phyloP scores from a whole-genome alignment of 148 eudicot species.

The Cornus kousa region DNA sequence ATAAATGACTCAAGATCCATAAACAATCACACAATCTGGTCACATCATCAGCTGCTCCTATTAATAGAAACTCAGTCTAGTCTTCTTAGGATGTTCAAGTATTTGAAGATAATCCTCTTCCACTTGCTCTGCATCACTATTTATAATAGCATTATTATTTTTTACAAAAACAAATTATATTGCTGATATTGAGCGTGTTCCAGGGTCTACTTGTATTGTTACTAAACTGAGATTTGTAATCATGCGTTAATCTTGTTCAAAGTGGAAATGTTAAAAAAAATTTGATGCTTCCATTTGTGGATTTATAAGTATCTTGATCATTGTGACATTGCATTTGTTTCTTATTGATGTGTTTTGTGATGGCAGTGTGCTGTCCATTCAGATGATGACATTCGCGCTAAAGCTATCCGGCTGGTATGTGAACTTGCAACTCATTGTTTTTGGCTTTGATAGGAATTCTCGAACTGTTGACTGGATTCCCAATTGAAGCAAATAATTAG shows the following conservation, averaged over 20 bases:
- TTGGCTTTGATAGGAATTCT: not conserved
- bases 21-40: too few relatives aligned
- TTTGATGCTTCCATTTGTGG: not conserved
- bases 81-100: too few relatives aligned
- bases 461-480: not conserved
- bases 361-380: conserved; percentile 88
- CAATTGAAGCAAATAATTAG: not conserved
- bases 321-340: conserved; percentile 9
- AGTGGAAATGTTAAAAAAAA: not conserved
- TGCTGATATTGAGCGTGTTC: too few relatives aligned
- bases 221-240: too few relatives aligned
- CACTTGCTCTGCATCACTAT: not conserved
- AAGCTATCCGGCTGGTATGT: conserved; percentile 92
- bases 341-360: conserved; percentile 23
- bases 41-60: too few relatives aligned
- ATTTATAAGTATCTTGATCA: not conserved
- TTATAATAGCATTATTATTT: not conserved
- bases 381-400: conserved; percentile 82
- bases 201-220: too few relatives aligned
- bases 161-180: not conserved
- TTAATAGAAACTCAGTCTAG: too few relatives aligned
- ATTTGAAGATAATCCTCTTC: too few relatives aligned
- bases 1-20: too few relatives aligned
- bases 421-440: conserved; percentile 10
- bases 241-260: too few relatives aligned